These are phyloP conservation scores for Penicillium alfredii DNA, from an alignment of 495 filamentous ascomycete genomes.

Conservation along the genomic window DNA sequence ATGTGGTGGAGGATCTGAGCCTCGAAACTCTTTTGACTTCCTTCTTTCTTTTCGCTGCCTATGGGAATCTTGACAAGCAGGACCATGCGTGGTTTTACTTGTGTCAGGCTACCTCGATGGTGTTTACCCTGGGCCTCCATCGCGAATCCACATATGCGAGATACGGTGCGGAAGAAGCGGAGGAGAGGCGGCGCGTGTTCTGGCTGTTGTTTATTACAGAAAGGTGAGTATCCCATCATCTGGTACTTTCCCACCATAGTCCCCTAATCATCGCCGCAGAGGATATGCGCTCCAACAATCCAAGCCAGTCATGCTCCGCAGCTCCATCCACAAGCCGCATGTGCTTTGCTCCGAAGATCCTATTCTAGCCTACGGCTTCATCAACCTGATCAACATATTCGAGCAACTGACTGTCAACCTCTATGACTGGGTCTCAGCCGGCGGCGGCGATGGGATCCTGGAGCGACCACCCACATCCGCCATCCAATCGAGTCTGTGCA, in stretches of 20 bases:
- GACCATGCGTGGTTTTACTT: slow-evolving; percentile 57
- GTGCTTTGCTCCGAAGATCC: slow-evolving; percentile 44
- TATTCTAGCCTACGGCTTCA: slow-evolving; percentile 44
- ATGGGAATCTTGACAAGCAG: slow-evolving; percentile 57
- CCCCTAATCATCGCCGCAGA: slow-evolving; percentile 20
- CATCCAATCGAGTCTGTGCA: slow-evolving; percentile 36
- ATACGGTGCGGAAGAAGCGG: slow-evolving; percentile 39
- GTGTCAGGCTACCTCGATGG: slow-evolving; percentile 55
- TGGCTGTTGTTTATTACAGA: slow-evolving; percentile 61
- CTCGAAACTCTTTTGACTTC: slow-evolving; percentile 68
- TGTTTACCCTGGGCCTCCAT: slow-evolving; percentile 54
- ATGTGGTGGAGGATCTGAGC: slow-evolving; percentile 57
- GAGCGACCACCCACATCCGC: slow-evolving; percentile 33
- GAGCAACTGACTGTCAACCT: slow-evolving; percentile 39
- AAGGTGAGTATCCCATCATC: no score
- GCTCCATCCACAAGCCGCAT: slow-evolving; percentile 42
- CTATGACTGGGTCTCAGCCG: slow-evolving; percentile 41
- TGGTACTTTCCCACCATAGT: no score
- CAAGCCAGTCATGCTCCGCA: slow-evolving; percentile 50
- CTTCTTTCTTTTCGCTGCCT: slow-evolving; percentile 73
- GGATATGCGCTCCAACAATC: slow-evolving; percentile 47
- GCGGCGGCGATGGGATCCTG: slow-evolving; percentile 31
- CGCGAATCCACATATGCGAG: slow-evolving; percentile 48
- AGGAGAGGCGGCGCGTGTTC: slow-evolving; percentile 53
- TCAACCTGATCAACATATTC: slow-evolving; percentile 50